Evolutionary conservation across 352 stramenopile species (phyloP).

Genomic region (Phytopythium vexans): DNA sequence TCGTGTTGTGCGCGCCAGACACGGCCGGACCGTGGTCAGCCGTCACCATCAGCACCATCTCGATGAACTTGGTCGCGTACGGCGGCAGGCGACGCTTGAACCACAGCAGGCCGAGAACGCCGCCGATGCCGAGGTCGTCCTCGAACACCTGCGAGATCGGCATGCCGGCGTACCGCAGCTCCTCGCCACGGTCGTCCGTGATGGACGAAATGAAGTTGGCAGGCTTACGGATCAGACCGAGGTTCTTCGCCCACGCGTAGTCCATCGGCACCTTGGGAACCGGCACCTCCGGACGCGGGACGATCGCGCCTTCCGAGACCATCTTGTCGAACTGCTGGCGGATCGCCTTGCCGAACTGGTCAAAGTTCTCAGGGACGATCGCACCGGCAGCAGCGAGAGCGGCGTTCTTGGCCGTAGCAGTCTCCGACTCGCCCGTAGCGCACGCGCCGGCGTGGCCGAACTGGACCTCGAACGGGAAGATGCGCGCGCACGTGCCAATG

Average conservation of each 20-base stretch:
- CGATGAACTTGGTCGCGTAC: conserved; percentile 95
- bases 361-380: conserved; percentile 93
- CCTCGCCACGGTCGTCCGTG: conserved; percentile 96
- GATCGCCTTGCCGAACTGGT: conserved; percentile 93
- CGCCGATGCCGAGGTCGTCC: conserved; percentile 92
- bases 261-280: conserved; percentile 96
- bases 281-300: conserved; percentile 85
- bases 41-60: conserved; percentile 98
- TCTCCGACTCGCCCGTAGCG: conserved; percentile 92
- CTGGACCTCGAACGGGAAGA: conserved; percentile 97
- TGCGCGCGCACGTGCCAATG: conserved; percentile 96
- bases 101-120: conserved; percentile 94
- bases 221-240: conserved; percentile 95
- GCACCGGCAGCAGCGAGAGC: conserved; percentile 88
- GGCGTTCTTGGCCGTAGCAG: conserved; percentile 92
- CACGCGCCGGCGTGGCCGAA: conserved; percentile 96
- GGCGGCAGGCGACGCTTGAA: conserved; percentile 91
- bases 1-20: conserved; percentile 96
- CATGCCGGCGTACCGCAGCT: conserved; percentile 94
- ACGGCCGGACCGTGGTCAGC: conserved; percentile 96
- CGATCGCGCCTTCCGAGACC: conserved; percentile 71
- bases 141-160: conserved; percentile 95
- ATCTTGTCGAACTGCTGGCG: conserved; percentile 88
- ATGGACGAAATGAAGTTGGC: conserved; percentile 98
- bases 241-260: conserved; percentile 95